Evolutionary conservation across 441 rosid genomes (phyloP), one percentile per base, ranked within the genome.

Genomic region (Euphorbia corollata): DNA sequence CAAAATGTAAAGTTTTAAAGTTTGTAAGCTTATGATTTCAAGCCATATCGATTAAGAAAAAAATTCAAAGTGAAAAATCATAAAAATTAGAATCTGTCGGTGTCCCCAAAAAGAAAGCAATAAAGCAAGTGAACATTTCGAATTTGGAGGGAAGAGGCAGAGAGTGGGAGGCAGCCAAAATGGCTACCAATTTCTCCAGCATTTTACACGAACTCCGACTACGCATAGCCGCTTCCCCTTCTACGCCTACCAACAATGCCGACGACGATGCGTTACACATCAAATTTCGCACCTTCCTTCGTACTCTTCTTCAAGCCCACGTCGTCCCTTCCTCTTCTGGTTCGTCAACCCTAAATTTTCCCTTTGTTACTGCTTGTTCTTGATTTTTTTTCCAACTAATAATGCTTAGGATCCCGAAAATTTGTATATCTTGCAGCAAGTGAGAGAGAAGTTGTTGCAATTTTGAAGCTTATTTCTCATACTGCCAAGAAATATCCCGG

Each of bases 131-230:
- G 15, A 0, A 39, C 50, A 41, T 62, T 62, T 62, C 65, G 36
- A 62, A 62, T 39, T 39, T 62, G 65, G 65, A 62, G 65, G 65
- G 65, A 62, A 60, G 24, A 60, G 15, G 5, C 0, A 38, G 24
- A 16, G 5, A 12, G 15, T 47, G 51, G 3, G 10, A 10, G 20
- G 23, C 11, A 19, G 19, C n/a, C 19, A 3, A 6, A 61, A 75
- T 78, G 86, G 80, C 85, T 58, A 84, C 64, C 65, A 88, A 73
- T 65, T 84, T 91, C 5, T 86, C 92, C 32, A 90, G 98, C 83
- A 78, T 91, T 64, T 86, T 91, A 54, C 96, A 75, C 84, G 91
- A 91, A 74, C 98, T 90, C 68, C 97, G 97, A 13, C 91, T 27
- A 4, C 32, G 89, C 51, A 83, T 88, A 54, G 97, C 91, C 19